Percentiles rank a stretch among this genome's conserved stretches.
Conservation (phyloP, 495 filamentous ascomycete genomes). For the Xylaria grammica region DNA sequence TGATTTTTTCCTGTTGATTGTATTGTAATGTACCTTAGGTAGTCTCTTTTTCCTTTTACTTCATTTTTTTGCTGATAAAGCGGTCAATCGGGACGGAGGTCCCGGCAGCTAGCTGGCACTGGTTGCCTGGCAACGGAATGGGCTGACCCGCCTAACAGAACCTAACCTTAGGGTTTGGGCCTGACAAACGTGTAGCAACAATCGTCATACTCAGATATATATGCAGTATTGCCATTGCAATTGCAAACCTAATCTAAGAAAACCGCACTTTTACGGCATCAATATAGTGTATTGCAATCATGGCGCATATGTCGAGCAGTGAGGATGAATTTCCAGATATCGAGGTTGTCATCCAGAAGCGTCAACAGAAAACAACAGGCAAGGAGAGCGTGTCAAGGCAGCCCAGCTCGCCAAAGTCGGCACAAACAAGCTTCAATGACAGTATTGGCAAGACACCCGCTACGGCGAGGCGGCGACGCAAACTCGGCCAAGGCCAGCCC, state of each 20-base stretch:
- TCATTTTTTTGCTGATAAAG: background rate
- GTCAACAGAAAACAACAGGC: slow-evolving; percentile 20
- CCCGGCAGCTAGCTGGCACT: background rate
- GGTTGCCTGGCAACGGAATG: slow-evolving; percentile 31
- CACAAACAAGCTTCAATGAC: background rate
- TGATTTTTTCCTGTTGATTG: no score
- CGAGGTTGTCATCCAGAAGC: slow-evolving; percentile 27
- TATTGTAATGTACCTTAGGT: no score
- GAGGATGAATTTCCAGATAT: slow-evolving; percentile 39
- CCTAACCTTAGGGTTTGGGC: background rate
- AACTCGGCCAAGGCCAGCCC: slow-evolving; percentile 31
- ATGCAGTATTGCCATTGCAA: background rate
- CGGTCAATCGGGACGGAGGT: background rate
- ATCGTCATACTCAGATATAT: background rate
- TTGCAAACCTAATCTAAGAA: background rate
- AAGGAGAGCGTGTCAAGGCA: background rate
- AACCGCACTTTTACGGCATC: background rate
- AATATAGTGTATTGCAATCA: background rate
- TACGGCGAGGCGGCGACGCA: slow-evolving; percentile 32
- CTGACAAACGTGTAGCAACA: no score
- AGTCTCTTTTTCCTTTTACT: background rate
- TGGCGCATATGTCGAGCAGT: slow-evolving; percentile 19
- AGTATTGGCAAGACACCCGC: slow-evolving; percentile 18
- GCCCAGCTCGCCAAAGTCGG: background rate
- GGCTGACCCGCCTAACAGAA: slow-evolving; percentile 21